phyloP scores from a whole-genome alignment of 2,329 filamentous ascomycete species.

The Fusarium duplospermum region DNA sequence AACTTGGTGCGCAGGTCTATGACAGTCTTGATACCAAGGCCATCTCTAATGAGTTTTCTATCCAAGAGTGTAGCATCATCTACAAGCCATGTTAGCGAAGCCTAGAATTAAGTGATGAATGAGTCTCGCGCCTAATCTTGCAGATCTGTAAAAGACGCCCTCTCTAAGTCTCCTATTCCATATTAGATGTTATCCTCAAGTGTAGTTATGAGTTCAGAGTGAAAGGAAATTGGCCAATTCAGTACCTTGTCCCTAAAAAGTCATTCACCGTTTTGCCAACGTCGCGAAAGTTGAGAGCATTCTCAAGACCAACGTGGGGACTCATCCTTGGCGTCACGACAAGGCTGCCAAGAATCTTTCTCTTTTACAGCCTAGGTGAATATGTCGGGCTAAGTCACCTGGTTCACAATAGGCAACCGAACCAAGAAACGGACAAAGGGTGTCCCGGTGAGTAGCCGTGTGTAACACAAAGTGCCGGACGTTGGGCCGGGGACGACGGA shows the following conservation, averaged over 20 bases:
- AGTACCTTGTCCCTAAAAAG: constrained; percentile 65
- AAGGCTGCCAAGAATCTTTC: constrained; percentile 9
- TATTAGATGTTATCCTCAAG: neutral
- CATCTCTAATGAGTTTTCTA: constrained; percentile 66
- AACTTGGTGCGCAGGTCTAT: constrained; percentile 85
- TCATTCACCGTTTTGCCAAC: constrained; percentile 75
- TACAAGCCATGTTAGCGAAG: constrained; percentile 40
- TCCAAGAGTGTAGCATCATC: constrained; percentile 80
- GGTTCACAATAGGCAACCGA: neutral
- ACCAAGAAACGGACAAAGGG: constrained; percentile 2
- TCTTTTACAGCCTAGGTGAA: neutral
- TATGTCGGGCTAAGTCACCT: neutral
- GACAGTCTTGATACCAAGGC: constrained; percentile 75
- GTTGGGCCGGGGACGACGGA: constrained; percentile 24
- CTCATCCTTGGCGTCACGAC: constrained; percentile 21
- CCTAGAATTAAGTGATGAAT: neutral
- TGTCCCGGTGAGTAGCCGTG: constrained; percentile 8
- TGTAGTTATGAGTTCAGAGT: neutral
- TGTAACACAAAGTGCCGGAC: constrained; percentile 5
- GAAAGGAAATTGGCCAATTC: too few relatives aligned
- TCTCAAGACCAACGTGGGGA: constrained; percentile 35
- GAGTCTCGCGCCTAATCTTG: constrained; percentile 63
- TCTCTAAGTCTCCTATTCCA: constrained; percentile 63
- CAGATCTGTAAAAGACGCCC: constrained; percentile 75
- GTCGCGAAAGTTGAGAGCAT: constrained; percentile 80